Evolutionary conservation across 108 stramenopile genomes (phyloP).

Genomic region (Conticribra guillardii): DNA sequence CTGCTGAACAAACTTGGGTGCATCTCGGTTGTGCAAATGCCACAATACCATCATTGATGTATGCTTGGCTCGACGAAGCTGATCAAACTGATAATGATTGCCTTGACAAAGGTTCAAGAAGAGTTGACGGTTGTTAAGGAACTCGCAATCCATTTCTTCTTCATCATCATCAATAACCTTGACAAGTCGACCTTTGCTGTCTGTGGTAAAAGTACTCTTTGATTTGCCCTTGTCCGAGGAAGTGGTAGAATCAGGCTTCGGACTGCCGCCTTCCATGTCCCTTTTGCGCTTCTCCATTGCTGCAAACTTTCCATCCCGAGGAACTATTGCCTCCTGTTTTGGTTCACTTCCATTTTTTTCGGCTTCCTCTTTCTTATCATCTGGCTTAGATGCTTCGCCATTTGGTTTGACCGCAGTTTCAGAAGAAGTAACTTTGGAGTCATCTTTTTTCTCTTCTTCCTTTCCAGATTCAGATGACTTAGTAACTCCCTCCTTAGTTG

Average conservation of each 20-base stretch:
- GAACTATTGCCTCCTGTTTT: conserved; percentile 7
- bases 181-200: conserved; percentile 82
- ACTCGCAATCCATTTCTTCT: conserved; percentile 90
- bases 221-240: conserved; percentile 24
- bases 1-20: conserved; percentile 94
- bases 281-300: conserved; percentile 81
- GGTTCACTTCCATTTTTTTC: not conserved
- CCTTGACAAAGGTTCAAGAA: conserved; percentile 91
- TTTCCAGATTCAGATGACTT: conserved; percentile 33
- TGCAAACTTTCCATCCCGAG: conserved; percentile 78
- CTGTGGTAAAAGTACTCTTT: conserved; percentile 59
- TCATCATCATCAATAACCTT: conserved; percentile 89
- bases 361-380: not conserved
- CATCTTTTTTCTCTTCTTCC: conserved; percentile 46
- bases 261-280: conserved; percentile 52
- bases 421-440: conserved; percentile 3
- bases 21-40: conserved; percentile 97
- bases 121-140: conserved; percentile 88
- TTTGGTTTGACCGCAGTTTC: conserved; percentile 4
- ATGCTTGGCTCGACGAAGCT: conserved; percentile 97
- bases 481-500: conserved; percentile 14
- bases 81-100: conserved; percentile 99
- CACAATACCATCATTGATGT: conserved; percentile 99
- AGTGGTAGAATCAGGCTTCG: conserved; percentile 28
- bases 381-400: not conserved